Evolutionary conservation across 345 rosid species (phyloP).

Genomic region (Draba incana): DNA sequence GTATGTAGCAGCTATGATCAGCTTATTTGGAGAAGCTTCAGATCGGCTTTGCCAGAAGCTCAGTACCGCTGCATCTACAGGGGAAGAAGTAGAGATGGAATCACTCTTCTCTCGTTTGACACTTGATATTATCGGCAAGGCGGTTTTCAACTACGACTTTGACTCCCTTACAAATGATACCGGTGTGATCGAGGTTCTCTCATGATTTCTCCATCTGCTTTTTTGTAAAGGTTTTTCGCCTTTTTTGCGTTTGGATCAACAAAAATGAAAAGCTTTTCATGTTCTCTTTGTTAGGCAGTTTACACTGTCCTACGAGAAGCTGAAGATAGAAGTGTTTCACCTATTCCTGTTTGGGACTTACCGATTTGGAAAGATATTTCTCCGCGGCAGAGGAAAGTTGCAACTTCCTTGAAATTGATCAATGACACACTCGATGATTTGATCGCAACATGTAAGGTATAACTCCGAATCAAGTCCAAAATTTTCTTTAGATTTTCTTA

Average conservation of each 20-base stretch:
- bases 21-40: slow-evolving; percentile 80
- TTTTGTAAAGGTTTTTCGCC: not conserved
- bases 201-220: not conserved
- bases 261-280: slow-evolving; percentile 1
- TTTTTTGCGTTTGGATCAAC: slow-evolving; percentile 12
- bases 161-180: slow-evolving; percentile 90
- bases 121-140: slow-evolving; percentile 89
- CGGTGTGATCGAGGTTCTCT: slow-evolving; percentile 89
- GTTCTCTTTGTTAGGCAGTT: slow-evolving; percentile 66
- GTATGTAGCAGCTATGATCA: slow-evolving; percentile 95
- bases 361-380: slow-evolving; percentile 96
- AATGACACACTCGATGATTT: slow-evolving; percentile 73
- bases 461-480: slow-evolving; percentile 15
- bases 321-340: slow-evolving; percentile 93
- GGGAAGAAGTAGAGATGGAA: slow-evolving; percentile 93
- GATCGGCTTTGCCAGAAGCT: slow-evolving; percentile 88
- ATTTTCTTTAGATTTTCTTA: slow-evolving; percentile 12
- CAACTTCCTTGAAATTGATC: slow-evolving; percentile 73
- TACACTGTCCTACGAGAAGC: slow-evolving; percentile 92
- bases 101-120: slow-evolving; percentile 96
- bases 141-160: slow-evolving; percentile 92
- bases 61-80: slow-evolving; percentile 70
- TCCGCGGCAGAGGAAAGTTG: slow-evolving; percentile 80
- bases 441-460: slow-evolving; percentile 90
- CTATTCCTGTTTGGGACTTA: slow-evolving; percentile 89